Percentiles rank a stretch among this genome's conserved stretches.
Evolutionary conservation across 768 basidiomycete species (phyloP).

Genomic region (Plicaturopsis crispa): DNA sequence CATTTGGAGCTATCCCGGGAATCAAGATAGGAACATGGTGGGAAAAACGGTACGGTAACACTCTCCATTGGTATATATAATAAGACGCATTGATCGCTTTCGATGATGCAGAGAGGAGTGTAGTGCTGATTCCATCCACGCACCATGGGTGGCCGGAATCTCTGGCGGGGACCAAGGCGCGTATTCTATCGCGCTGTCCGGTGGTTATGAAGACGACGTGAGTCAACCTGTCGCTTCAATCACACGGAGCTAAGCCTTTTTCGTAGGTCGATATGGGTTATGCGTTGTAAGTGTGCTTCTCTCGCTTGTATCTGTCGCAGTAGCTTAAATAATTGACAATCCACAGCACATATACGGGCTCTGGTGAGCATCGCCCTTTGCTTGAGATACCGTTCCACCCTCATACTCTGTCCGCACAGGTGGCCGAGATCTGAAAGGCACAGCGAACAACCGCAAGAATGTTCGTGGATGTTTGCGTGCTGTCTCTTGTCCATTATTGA

Average conservation of each 20-base stretch:
- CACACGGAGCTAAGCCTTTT: too few relatives aligned
- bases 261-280: slow-evolving; percentile 79
- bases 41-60: slow-evolving; percentile 46
- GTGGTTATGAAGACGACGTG: slow-evolving; percentile 85
- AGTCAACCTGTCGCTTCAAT: too few relatives aligned
- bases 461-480: slow-evolving; percentile 28
- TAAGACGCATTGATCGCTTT: background rate
- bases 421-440: slow-evolving; percentile 83
- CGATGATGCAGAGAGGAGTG: slow-evolving; percentile 50
- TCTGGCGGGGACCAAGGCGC: slow-evolving; percentile 61
- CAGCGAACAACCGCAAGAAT: slow-evolving; percentile 77
- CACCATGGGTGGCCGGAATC: slow-evolving; percentile 88
- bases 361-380: slow-evolving; percentile 32
- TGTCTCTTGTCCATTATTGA: background rate
- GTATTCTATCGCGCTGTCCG: slow-evolving; percentile 81
- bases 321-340: background rate
- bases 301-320: background rate
- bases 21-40: slow-evolving; percentile 80
- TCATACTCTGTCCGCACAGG: slow-evolving; percentile 33
- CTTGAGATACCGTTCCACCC: background rate
- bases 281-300: slow-evolving; percentile 54
- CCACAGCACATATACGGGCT: slow-evolving; percentile 71
- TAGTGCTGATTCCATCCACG: slow-evolving; percentile 75
- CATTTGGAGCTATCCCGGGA: slow-evolving; percentile 74
- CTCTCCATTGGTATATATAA: background rate